Percentiles rank a stretch among this genome's conserved stretches.
Evolutionary conservation across 352 stramenopile genomes (phyloP).

Genomic region (Phytophthora fragariaefolia): DNA sequence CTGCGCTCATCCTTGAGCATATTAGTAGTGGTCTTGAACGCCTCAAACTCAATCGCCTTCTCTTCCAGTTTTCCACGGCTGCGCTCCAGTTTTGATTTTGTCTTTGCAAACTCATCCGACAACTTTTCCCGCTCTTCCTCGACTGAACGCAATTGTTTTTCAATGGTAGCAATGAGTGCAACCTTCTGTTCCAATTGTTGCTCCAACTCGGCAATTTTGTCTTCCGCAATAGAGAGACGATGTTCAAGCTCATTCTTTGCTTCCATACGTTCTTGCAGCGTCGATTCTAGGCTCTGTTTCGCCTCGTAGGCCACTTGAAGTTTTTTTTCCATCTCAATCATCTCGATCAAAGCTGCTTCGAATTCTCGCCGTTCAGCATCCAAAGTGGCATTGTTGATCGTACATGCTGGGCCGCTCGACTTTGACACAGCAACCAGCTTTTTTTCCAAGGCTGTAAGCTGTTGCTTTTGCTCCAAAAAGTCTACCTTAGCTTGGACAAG

Average conservation of each 20-base stretch:
- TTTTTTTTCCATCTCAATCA: conserved; percentile 76
- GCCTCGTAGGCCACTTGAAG: conserved; percentile 68
- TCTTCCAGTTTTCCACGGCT: conserved; percentile 62
- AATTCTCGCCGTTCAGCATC: conserved; percentile 70
- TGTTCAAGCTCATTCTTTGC: conserved; percentile 55
- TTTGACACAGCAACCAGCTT: conserved; percentile 63
- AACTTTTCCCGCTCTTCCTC: conserved; percentile 60
- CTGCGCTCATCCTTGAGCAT: conserved; percentile 69
- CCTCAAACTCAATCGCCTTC: conserved; percentile 68
- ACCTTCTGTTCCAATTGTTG: conserved; percentile 66
- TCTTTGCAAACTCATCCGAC: conserved; percentile 49
- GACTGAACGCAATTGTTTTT: conserved; percentile 51
- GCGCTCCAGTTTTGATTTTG: conserved; percentile 56
- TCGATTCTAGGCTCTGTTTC: conserved; percentile 57
- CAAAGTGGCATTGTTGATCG: conserved; percentile 36
- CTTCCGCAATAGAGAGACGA: conserved; percentile 51
- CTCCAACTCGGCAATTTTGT: conserved; percentile 58
- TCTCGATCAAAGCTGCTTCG: conserved; percentile 62
- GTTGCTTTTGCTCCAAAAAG: conserved; percentile 60
- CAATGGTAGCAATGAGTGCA: conserved; percentile 54
- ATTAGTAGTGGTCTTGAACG: conserved; percentile 61
- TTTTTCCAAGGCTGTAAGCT: conserved; percentile 60
- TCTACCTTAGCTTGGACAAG: conserved; percentile 67
- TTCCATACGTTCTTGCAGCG: conserved; percentile 57
- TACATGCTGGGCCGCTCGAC: conserved; percentile 28